Percentiles rank a stretch among this genome's conserved stretches.
phyloP scores from a whole-genome alignment of 1,284 basidiomycete species.

The Abortiporus biennis region DNA sequence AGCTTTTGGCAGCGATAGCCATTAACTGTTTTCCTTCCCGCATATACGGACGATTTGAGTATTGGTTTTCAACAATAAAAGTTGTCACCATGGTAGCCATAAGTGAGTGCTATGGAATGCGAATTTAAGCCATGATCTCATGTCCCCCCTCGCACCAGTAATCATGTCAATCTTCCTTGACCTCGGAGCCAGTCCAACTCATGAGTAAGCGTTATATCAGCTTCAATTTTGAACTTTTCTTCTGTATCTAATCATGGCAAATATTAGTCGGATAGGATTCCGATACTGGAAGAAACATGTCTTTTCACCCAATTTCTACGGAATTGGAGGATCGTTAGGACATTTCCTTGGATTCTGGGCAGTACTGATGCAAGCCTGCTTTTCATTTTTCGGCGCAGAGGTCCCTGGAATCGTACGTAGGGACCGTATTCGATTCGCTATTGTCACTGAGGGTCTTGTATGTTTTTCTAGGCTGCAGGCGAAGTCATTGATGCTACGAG shows the following conservation, averaged over 20 bases:
- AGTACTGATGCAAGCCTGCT: constrained; percentile 31
- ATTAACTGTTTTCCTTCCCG: constrained; percentile 24
- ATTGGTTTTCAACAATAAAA: constrained; percentile 32
- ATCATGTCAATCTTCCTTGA: constrained; percentile 26
- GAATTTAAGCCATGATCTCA: background rate
- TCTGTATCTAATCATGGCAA: no score
- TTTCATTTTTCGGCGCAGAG: constrained; percentile 27
- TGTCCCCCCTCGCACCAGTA: constrained; percentile 10
- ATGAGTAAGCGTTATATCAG: no score
- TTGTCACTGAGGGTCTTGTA: background rate
- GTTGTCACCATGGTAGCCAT: constrained; percentile 29
- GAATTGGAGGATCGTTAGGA: constrained; percentile 26
- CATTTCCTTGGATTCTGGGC: constrained; percentile 45
- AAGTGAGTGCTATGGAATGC: constrained; percentile 14
- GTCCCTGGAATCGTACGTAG: constrained; percentile 25
- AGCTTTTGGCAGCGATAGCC: constrained; percentile 65
- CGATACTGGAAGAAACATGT: constrained; percentile 19
- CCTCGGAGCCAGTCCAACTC: constrained; percentile 21
- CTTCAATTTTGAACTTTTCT: no score
- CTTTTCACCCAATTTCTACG: constrained; percentile 18
- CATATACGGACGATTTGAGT: constrained; percentile 31
- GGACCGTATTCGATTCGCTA: no score
- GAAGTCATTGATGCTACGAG: constrained; percentile 26
- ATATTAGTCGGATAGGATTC: constrained; percentile 18
- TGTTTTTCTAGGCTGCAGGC: constrained; percentile 24